Evolutionary conservation across 2,329 filamentous ascomycete species (phyloP).

Genomic region (Diaporthe nobilis): DNA sequence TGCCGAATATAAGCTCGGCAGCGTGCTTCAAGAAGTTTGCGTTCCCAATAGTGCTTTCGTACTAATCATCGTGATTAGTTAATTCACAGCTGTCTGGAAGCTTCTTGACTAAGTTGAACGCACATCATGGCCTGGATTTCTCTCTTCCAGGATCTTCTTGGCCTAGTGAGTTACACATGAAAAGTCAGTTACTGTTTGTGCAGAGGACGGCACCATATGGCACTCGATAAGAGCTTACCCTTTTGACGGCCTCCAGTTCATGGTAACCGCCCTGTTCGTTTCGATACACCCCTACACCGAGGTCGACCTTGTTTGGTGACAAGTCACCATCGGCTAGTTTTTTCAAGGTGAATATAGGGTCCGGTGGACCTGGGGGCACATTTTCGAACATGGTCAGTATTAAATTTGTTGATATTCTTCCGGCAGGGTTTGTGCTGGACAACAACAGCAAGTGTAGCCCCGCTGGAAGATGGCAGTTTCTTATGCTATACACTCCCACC

Average conservation of each 20-base stretch:
- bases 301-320: constrained; percentile 51
- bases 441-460: not conserved
- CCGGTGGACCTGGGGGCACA: not conserved
- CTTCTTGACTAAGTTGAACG: not conserved
- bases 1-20: constrained; percentile 51
- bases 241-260: constrained; percentile 1
- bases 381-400: not conserved
- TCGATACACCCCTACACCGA: constrained; percentile 55
- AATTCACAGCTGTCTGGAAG: not conserved
- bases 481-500: not conserved
- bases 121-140: constrained; percentile 4
- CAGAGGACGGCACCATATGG: too few species aligned
- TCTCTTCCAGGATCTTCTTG: not conserved
- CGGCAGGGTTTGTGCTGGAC: not conserved
- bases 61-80: constrained; percentile 44
- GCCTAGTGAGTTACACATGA: not conserved
- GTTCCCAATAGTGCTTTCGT: constrained; percentile 53
- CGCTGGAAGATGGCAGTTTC: not conserved
- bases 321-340: constrained; percentile 49
- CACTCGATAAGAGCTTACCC: not conserved
- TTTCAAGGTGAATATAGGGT: constrained; percentile 45
- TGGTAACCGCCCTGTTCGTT: constrained; percentile 48
- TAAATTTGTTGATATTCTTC: not conserved
- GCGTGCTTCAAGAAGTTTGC: constrained; percentile 49
- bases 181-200: not conserved